Base-by-base conservation (phyloP, 192 early-diverging fungal genomes). In the Gryganskiella cystojenkinii region DNA sequence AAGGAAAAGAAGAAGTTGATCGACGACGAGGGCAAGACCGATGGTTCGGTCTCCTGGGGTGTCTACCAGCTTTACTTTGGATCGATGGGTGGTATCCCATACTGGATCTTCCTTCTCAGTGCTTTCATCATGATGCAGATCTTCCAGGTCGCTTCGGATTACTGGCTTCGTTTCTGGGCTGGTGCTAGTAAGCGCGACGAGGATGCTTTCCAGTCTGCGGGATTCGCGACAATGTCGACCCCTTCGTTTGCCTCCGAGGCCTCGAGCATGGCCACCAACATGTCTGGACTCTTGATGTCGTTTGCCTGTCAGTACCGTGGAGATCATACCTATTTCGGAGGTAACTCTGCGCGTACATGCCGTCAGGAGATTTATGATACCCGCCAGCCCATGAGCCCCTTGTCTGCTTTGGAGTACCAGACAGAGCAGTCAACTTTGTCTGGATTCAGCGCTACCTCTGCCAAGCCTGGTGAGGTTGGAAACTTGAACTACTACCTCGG, bases 31-130 rank as follows among this genome's bases (percentile, higher is more conserved):
- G 91, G 93, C 66, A 88, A 90, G 47, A 92, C 90, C 22, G 86
- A 89, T 20, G 98, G 98, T 0, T 85, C 87, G 54, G 94, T 99
- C 55, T 85, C 85, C 27, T 85, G 80, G 24, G 45, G 64, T 7
- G 91, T 98, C 8, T 99, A 95, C 87, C 64, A 89, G n/a, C 73
- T 84, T 7, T 99, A 98, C 73, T 85, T 92, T 69, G 79, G 80
- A 31, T 89, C 90, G 24, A 89, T 90, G 46, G 93, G 93, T 19
- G 80, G 87, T 20, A 70, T 67, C 43, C 69, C 78, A 47, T 88
- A 82, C 80, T 94, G 93, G 92, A 56, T 87, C 19, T 37, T 86
- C 42, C 24, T 91, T 27, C 19, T 82, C 8, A 57, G 70, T 30
- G 50, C 85, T 0, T 85, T 88, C 51, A 45, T 76, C 17, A n/a